Conservation (phyloP, 345 rosid genomes). For the Microthlaspi erraticum region DNA sequence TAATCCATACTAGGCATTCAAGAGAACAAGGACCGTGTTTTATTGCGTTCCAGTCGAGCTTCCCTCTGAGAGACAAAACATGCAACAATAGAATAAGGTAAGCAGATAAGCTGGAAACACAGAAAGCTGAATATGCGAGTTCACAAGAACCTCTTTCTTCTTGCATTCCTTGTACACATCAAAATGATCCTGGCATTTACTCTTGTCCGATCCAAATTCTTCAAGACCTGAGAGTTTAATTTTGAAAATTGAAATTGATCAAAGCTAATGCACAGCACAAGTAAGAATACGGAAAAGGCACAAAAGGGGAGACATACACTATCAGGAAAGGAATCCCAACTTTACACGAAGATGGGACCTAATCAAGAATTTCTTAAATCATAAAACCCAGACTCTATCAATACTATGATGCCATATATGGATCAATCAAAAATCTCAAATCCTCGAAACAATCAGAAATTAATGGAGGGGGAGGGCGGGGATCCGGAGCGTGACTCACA, state of each 20-base stretch:
- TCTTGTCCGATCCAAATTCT: conserved; percentile 80
- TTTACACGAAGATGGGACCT: not conserved
- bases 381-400: not conserved
- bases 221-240: conserved; percentile 69
- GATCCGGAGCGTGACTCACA: conserved; percentile 53
- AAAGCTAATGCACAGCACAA: too few relatives aligned
- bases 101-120: conserved; percentile 6
- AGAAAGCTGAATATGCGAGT: not conserved
- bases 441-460: conserved; percentile 9
- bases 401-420: not conserved
- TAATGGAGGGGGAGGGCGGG: not conserved
- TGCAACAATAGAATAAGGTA: conserved; percentile 1
- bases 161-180: conserved; percentile 96
- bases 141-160: conserved; percentile 75
- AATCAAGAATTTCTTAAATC: not conserved
- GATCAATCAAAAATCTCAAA: not conserved
- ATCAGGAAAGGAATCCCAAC: not conserved
- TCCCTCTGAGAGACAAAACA: conserved; percentile 65
- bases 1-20: conserved; percentile 46
- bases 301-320: not conserved
- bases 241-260: conserved; percentile 14
- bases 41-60: conserved; percentile 92
- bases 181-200: conserved; percentile 93
- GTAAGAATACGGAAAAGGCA: not conserved
- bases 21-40: conserved; percentile 73